Base-by-base conservation (phyloP, 306 rosid species). In the Oxytropis ochrocephala region DNA sequence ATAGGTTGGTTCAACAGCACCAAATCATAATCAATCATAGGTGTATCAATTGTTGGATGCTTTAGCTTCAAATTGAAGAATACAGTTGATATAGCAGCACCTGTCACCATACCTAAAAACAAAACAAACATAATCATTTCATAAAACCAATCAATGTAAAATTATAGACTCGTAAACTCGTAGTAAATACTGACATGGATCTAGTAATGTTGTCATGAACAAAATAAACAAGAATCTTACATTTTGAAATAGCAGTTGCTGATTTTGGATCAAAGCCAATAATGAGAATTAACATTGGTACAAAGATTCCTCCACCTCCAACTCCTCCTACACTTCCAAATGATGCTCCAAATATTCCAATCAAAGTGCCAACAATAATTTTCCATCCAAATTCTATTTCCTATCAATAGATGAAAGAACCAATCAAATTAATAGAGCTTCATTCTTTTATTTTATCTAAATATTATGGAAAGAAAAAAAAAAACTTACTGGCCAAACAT, bases 281-380 rank as follows among this genome's bases (percentile, higher is more conserved):
- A 61, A 92, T 77, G 1, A 92, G 75, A 60, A 77, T 86, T 73
- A 87, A 84, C 98, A 86, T 89, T 19, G 98, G 98, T 42, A 92
- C 95, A 76, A 89, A 92, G 74, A 92, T 89, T 35, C 98, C 98
- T 5, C 98, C 98, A 18, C 98, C 98, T 59, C 98, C 98, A 30
- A 92, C 95, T 2, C 96, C 98, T 5, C 98, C 98, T 0, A 92
- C 95, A 74, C 98, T 92, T 52, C 98, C 96, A 58, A 81, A 89
- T 36, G 98, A 84, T 0, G 89, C 98, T 76, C 98, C 98, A 55
- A 79, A 78, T 67, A 83, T 81, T 75, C 95, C 98, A 77, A 89
- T 54, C 64, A 88, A 5, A 13, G 81, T 70, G 9, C 95, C 98
- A 46, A 83, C 69, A 44, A 89, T 62, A 48, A 86, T 87, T 63